A percentile compares a stretch with the other conserved stretches of the same genome.
Conservation (phyloP, 345 rosid genomes). For the Citrus unshiu region DNA sequence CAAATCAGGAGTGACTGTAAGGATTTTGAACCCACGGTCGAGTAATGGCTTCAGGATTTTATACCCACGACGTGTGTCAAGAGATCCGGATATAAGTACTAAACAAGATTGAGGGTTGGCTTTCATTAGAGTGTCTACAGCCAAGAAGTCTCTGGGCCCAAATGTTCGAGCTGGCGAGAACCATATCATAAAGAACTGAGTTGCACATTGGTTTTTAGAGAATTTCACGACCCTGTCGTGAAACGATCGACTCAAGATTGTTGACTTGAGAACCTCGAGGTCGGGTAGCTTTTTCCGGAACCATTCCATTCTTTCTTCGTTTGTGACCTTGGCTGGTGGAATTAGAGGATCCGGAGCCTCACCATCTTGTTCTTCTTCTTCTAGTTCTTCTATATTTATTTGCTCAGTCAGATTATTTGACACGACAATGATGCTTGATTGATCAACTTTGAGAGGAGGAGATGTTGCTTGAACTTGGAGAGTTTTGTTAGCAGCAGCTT, state of each 20-base stretch:
- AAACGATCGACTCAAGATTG: constrained; percentile 29
- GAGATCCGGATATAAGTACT: constrained; percentile 47
- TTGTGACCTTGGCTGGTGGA: constrained; percentile 44
- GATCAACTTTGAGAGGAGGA: neutral
- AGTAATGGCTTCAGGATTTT: constrained; percentile 45
- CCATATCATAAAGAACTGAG: constrained; percentile 74
- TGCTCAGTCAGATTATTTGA: neutral
- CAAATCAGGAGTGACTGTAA: constrained; percentile 49
- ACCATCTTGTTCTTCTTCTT: constrained; percentile 12
- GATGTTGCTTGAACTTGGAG: neutral
- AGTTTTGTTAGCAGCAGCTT: neutral
- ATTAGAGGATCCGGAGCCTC: constrained; percentile 33
- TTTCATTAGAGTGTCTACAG: constrained; percentile 49
- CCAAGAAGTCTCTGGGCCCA: constrained; percentile 49
- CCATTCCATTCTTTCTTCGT: constrained; percentile 52
- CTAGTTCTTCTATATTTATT: constrained; percentile 11
- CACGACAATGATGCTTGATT: neutral
- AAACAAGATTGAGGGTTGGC: constrained; percentile 58
- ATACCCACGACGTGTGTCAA: constrained; percentile 49
- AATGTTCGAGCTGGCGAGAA: constrained; percentile 47
- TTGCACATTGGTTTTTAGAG: constrained; percentile 32
- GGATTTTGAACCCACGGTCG: constrained; percentile 39
- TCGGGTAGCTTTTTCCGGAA: constrained; percentile 43
- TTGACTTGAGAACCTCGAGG: constrained; percentile 47
- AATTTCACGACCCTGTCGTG: constrained; percentile 41